Evolutionary conservation across 371 early-diverging fungal genomes (phyloP).

Genomic region (Choanephora cucurbitarum): DNA sequence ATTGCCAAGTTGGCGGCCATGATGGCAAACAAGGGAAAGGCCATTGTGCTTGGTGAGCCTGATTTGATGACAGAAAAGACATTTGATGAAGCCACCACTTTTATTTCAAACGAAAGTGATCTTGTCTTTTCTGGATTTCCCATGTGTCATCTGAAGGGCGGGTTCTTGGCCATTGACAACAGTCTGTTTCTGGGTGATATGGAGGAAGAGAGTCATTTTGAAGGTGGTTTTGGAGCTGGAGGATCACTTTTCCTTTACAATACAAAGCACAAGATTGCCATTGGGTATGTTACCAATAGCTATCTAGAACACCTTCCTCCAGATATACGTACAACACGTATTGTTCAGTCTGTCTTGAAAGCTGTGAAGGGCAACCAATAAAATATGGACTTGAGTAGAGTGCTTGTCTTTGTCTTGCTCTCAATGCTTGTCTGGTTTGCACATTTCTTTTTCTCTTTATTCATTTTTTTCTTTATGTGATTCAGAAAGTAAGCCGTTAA

Average conservation of each 20-base stretch:
- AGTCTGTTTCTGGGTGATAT: neutral
- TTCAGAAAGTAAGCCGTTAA: too few species aligned
- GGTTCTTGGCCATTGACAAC: constrained; percentile 4
- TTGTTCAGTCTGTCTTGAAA: constrained; percentile 10
- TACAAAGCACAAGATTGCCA: constrained; percentile 13
- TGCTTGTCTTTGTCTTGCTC: too few species aligned
- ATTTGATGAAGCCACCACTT: constrained; percentile 7
- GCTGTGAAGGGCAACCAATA: constrained; percentile 15
- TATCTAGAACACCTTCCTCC: neutral
- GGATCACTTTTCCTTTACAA: constrained; percentile 20
- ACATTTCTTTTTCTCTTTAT: too few species aligned
- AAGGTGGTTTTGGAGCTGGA: constrained; percentile 17
- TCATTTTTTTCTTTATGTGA: too few species aligned
- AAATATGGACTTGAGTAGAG: too few species aligned
- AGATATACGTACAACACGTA: constrained; percentile 7
- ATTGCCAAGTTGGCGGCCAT: constrained; percentile 67
- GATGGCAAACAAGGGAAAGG: constrained; percentile 67
- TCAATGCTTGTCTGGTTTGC: too few species aligned
- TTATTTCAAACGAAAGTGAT: neutral
- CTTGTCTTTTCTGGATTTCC: neutral
- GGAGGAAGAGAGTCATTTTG: constrained; percentile 5
- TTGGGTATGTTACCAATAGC: constrained; percentile 17
- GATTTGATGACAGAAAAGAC: constrained; percentile 28
- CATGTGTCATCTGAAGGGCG: constrained; percentile 6
- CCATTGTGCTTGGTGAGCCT: constrained; percentile 47